A percentile compares a stretch with the other conserved stretches of the same genome.
Conservation (phyloP, 768 basidiomycete genomes). For the Trametes villosa region DNA sequence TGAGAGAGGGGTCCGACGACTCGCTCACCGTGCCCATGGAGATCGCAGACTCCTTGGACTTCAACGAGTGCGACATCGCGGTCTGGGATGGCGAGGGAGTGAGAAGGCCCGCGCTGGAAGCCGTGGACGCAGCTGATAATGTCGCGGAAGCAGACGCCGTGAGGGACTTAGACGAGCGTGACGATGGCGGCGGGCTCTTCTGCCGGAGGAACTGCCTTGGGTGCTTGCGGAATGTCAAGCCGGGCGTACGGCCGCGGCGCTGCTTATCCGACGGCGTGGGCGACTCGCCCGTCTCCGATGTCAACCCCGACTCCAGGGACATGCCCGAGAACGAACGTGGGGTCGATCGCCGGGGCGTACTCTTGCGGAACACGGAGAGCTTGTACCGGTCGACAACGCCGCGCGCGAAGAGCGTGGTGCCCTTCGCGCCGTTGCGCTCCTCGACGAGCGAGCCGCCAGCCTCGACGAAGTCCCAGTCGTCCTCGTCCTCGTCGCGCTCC, state of each 20-base stretch:
- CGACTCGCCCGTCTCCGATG: constrained; percentile 42
- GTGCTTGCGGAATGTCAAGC: constrained; percentile 72
- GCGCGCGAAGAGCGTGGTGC: constrained; percentile 84
- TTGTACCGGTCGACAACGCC: constrained; percentile 89
- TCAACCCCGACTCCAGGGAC: constrained; percentile 57
- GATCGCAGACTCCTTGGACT: constrained; percentile 77
- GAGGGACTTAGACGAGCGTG: constrained; percentile 43
- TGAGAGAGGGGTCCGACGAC: constrained; percentile 71
- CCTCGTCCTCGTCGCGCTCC: constrained; percentile 67
- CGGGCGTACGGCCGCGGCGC: constrained; percentile 69
- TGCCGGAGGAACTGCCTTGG: constrained; percentile 75
- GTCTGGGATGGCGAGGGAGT: constrained; percentile 66
- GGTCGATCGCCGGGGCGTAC: constrained; percentile 57
- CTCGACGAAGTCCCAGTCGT: constrained; percentile 93
- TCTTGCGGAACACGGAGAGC: constrained; percentile 85
- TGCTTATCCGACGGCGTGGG: constrained; percentile 55
- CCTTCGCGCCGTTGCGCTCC: constrained; percentile 80
- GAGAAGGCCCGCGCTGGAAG: constrained; percentile 54
- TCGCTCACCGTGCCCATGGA: constrained; percentile 74
- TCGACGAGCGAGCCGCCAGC: constrained; percentile 67
- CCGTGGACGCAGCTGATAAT: constrained; percentile 45
- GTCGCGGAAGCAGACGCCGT: constrained; percentile 52
- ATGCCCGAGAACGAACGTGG: constrained; percentile 60
- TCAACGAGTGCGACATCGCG: constrained; percentile 68
- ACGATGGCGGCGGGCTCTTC: constrained; percentile 62